These are phyloP conservation scores for Benincasa hispida DNA, from an alignment of 306 rosid genomes.

Conservation along the genomic window DNA sequence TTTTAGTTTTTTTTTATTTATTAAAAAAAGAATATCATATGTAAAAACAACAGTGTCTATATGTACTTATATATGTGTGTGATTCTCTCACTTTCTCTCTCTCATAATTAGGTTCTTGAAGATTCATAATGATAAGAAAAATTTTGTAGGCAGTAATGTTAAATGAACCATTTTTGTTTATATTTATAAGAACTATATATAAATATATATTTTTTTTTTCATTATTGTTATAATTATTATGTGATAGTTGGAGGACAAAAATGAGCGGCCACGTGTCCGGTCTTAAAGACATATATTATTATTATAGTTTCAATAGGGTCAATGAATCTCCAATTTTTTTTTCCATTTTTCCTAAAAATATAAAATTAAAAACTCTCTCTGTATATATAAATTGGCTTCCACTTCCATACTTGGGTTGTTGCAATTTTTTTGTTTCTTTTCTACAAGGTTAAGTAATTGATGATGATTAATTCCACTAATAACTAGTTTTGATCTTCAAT, in stretches of 20 bases:
- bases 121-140: background rate
- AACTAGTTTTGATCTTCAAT: background rate
- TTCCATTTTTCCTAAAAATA: background rate
- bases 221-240: background rate
- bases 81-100: background rate
- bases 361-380: no score
- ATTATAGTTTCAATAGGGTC: background rate
- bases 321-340: background rate
- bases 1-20: background rate
- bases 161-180: background rate
- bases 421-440: background rate
- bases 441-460: background rate
- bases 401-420: background rate
- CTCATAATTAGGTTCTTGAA: background rate
- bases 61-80: no score
- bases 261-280: background rate
- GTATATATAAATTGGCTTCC: background rate
- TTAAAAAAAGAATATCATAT: background rate
- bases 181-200: background rate
- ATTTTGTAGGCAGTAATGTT: background rate
- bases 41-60: background rate
- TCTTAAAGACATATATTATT: background rate
- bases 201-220: background rate
- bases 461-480: conserved; percentile 1
- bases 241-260: background rate